Conservation (phyloP, 768 basidiomycete genomes). For the Myochromella boudieri region DNA sequence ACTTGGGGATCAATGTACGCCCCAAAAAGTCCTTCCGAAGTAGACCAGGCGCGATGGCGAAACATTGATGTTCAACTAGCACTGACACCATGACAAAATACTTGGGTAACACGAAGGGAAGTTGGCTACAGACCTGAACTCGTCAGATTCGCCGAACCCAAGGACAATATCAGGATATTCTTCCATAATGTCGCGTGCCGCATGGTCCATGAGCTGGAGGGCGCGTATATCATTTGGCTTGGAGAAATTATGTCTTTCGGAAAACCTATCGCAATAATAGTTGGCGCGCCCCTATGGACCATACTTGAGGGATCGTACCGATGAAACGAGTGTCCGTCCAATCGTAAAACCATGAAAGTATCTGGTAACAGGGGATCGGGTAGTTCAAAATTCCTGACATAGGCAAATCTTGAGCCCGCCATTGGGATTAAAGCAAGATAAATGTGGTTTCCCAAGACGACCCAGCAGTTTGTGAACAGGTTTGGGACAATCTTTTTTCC, state of each 20-base stretch:
- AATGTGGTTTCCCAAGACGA: no score
- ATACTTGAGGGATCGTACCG: slow-evolving; percentile 45
- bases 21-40: no score
- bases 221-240: slow-evolving; percentile 94
- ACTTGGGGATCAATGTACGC: no score
- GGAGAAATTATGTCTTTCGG: slow-evolving; percentile 74
- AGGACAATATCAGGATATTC: slow-evolving; percentile 82
- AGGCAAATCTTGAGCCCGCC: slow-evolving; percentile 92
- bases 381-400: slow-evolving; percentile 87
- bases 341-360: slow-evolving; percentile 80
- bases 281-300: neutral
- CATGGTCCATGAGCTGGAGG: slow-evolving; percentile 88
- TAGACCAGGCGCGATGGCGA: no score
- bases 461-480: neutral
- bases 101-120: no score
- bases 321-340: slow-evolving; percentile 95
- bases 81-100: no score
- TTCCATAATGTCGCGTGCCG: slow-evolving; percentile 79
- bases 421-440: slow-evolving; percentile 41
- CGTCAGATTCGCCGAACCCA: slow-evolving; percentile 96
- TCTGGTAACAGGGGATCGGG: slow-evolving; percentile 84
- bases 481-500: neutral
- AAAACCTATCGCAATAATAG: slow-evolving; percentile 56
- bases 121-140: slow-evolving; percentile 72
- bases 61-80: no score